Evolutionary conservation across 2,329 filamentous ascomycete genomes (phyloP), one percentile per base, ranked within the genome.

Genomic region (Exophiala sideris): DNA sequence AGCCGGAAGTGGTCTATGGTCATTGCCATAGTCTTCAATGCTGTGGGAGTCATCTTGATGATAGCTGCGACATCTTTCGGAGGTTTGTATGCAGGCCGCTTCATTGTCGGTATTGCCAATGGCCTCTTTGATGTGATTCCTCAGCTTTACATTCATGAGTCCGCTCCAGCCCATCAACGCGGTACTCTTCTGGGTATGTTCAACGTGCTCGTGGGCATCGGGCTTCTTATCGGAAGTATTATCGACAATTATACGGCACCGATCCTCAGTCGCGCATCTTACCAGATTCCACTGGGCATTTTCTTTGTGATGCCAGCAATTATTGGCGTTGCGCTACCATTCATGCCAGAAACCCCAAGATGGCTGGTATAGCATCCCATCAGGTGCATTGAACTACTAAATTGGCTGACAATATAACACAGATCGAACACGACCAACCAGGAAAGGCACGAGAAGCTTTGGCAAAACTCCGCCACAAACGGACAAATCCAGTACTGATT

Each of bases 121-220:
- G 79, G 79, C 1, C 75, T 80, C 60, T 76, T 81, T 63, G 80
- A 81, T 78, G 80, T 78, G 1, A 80, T 77, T 54, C 72, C 74
- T 1, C 76, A 78, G 52, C 63, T 79, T 0, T 78, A 76, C 57
- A 70, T 80, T 14, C 77, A 79, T 68, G 76, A 79, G 64, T 73
- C 70, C 54, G 72, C 75, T 36, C 76, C 76, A 1, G 75, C 76
- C n/a, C 70, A 73, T 50, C 77, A 76, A 48, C 71, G 77, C 14
- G 77, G 76, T 2, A 64, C 79, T 3, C 74, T 77, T 53, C 61
- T 80, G 3, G 72, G 73, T 1, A 69, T 65, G 1, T 79, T 79
- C 61, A 73, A 76, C 54, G 75, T 76, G 57, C 76, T 72, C 62
- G 75, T 73, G 3, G 73, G 72, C 1, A 68, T 78, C 39, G 48